Percentiles rank a stretch among this genome's conserved stretches.
These are phyloP conservation scores for Silene coronaria DNA, from an alignment of 179 eudicot genomes.

Conservation along the genomic window DNA sequence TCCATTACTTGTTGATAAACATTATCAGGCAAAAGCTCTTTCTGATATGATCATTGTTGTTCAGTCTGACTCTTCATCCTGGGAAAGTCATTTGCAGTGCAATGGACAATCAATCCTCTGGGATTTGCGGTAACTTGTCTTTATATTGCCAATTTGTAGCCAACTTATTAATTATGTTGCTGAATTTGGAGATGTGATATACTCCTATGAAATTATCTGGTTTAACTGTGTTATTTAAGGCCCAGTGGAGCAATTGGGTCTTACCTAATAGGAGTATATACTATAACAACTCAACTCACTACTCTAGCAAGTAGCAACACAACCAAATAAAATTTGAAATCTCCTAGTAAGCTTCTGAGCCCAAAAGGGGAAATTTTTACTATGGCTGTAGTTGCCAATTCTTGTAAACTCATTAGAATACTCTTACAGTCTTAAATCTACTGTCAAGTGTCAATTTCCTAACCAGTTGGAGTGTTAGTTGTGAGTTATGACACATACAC, in stretches of 20 bases:
- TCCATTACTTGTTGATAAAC: slow-evolving; percentile 78
- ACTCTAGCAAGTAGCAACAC: background rate
- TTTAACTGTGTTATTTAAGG: background rate
- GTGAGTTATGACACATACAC: background rate
- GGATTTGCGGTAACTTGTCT: slow-evolving; percentile 66
- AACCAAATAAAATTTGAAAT: background rate
- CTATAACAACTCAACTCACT: background rate
- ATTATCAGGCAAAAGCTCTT: slow-evolving; percentile 92
- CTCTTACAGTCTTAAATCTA: background rate
- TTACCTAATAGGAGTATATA: background rate
- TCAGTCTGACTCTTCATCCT: slow-evolving; percentile 80
- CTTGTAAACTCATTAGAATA: background rate
- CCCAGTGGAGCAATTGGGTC: background rate
- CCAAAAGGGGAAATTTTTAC: background rate
- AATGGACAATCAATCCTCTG: slow-evolving; percentile 72
- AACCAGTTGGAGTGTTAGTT: background rate
- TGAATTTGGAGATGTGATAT: background rate
- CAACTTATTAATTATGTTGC: background rate
- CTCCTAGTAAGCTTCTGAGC: background rate
- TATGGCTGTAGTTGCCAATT: too few species aligned
- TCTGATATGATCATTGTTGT: slow-evolving; percentile 92
- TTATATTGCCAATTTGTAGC: background rate
- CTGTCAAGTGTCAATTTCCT: background rate
- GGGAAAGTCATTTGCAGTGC: slow-evolving; percentile 97
- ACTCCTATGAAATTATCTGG: background rate